phyloP scores from a whole-genome alignment of 1,284 basidiomycete species.

The Sanghuangporus weigelae region DNA sequence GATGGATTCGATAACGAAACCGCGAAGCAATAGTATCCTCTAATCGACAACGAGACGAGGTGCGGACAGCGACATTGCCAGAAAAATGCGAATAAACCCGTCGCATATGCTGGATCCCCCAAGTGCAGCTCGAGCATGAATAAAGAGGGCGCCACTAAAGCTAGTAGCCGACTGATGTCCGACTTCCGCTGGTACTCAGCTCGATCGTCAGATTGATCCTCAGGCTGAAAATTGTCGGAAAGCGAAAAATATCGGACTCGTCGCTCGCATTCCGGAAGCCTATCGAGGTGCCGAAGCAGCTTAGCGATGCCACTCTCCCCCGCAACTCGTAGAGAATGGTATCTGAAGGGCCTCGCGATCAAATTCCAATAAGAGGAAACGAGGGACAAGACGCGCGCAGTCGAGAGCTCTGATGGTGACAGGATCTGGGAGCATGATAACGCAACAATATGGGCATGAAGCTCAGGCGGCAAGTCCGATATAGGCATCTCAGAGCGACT shows the following conservation, averaged over 20 bases:
- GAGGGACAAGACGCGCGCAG: not conserved
- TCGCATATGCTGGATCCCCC: not conserved
- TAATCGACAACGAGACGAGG: not conserved
- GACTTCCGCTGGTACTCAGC: not conserved
- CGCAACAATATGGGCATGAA: not conserved
- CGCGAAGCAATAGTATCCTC: not conserved
- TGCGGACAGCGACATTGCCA: not conserved
- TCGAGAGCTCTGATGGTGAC: not conserved
- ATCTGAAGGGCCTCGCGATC: not conserved
- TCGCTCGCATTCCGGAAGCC: not conserved
- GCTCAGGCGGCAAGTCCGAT: not conserved
- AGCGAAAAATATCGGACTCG: not conserved
- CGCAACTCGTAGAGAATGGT: not conserved
- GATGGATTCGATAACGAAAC: no score
- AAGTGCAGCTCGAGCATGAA: not conserved
- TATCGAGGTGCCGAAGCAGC: not conserved
- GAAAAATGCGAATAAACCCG: not conserved
- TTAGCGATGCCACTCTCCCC: not conserved
- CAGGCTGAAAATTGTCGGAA: not conserved
- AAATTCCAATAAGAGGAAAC: slow-evolving; percentile 2
- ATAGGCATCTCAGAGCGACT: not conserved
- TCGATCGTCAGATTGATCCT: not conserved
- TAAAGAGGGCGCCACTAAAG: not conserved
- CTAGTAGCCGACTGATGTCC: not conserved
- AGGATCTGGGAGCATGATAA: not conserved